phyloP scores from a whole-genome alignment of 2,329 filamentous ascomycete genomes.

The Trichoderma pleuroti region DNA sequence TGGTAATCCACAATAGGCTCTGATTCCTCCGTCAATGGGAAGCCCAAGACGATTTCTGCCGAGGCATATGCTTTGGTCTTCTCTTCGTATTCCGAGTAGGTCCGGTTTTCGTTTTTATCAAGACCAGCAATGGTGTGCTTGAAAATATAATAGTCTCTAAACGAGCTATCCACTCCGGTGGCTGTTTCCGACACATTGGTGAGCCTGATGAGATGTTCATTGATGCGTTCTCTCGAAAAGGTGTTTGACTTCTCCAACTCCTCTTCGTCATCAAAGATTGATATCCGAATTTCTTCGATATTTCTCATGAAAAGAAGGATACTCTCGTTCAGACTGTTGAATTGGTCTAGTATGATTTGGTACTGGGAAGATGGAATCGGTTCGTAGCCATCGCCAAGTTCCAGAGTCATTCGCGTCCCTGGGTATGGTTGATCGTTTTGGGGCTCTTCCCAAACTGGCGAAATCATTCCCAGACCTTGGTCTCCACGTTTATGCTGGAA shows the following conservation, averaged over 20 bases:
- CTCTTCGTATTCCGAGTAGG: background rate
- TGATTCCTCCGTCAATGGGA: background rate
- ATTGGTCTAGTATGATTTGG: background rate
- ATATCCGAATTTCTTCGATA: background rate
- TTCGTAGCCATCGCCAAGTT: background rate
- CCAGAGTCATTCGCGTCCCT: background rate
- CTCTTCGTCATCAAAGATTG: background rate
- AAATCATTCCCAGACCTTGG: background rate
- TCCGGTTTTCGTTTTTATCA: background rate
- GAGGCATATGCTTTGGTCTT: background rate
- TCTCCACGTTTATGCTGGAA: constrained; percentile 28
- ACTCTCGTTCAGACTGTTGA: background rate
- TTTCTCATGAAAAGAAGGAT: background rate
- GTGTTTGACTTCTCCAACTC: background rate
- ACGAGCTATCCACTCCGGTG: background rate
- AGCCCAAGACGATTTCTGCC: background rate
- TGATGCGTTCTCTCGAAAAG: background rate
- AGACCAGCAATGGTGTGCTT: background rate
- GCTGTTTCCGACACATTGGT: background rate
- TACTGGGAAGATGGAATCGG: background rate
- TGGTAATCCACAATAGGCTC: background rate
- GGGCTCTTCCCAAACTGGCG: background rate
- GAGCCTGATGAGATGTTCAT: background rate
- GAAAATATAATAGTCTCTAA: background rate
- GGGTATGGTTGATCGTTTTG: background rate